phyloP scores from a whole-genome alignment of 345 rosid genomes.

The Gossypium ekmanianum region DNA sequence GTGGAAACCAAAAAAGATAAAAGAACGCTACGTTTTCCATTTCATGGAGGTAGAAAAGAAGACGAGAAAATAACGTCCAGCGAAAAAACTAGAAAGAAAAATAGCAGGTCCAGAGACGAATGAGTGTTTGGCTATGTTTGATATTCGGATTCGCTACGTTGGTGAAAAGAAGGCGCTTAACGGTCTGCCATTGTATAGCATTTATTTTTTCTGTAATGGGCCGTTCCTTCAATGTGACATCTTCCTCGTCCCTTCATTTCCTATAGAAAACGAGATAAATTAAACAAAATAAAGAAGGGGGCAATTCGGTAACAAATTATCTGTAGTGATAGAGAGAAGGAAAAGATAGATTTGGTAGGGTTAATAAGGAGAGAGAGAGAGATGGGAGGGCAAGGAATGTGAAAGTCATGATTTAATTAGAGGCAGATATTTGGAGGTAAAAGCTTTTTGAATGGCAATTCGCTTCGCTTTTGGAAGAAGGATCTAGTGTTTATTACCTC shows the following conservation, averaged over 20 bases:
- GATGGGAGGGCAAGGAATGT: background rate
- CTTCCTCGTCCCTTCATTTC: conserved; percentile 16
- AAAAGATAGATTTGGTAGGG: background rate
- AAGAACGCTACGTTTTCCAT: background rate
- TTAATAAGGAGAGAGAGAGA: background rate
- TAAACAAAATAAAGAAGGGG: background rate
- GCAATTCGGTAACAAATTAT: background rate
- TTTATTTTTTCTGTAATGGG: background rate
- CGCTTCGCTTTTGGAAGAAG: conserved; percentile 15
- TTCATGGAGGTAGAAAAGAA: background rate
- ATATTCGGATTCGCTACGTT: background rate
- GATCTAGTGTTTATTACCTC: conserved; percentile 28
- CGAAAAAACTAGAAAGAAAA: conserved; percentile 28
- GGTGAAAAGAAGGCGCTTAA: background rate
- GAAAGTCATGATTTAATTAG: background rate
- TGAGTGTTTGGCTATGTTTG: background rate
- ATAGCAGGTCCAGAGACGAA: background rate
- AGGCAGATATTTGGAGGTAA: conserved; percentile 18
- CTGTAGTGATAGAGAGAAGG: background rate
- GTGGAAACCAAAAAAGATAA: background rate
- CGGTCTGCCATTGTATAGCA: conserved; percentile 16
- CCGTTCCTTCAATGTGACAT: conserved; percentile 7
- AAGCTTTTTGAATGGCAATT: conserved; percentile 1
- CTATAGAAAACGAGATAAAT: background rate
- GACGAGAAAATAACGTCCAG: background rate